Evolutionary conservation across 2,329 filamentous ascomycete genomes (phyloP).

Genomic region (Cyanodermella asteris): DNA sequence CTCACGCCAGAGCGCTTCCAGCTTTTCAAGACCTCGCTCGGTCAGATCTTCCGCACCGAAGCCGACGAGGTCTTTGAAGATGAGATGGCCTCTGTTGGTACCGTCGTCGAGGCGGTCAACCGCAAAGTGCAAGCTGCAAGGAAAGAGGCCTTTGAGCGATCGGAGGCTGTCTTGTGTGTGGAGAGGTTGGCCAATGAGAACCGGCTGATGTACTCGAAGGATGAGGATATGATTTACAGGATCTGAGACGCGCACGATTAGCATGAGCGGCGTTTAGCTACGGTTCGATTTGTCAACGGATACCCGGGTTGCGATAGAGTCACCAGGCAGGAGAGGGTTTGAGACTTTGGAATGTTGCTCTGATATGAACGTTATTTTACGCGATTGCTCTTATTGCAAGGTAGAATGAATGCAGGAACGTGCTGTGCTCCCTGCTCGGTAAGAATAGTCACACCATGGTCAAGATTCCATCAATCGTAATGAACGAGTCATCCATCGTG

Average conservation of each 20-base stretch:
- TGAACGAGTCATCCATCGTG: too few species aligned
- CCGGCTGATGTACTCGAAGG: constrained; percentile 16
- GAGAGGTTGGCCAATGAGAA: constrained; percentile 21
- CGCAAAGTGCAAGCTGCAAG: constrained; percentile 33
- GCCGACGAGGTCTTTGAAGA: constrained; percentile 89
- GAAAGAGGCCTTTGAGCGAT: constrained; percentile 39
- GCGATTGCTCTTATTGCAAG: too few species aligned
- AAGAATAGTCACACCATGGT: too few species aligned
- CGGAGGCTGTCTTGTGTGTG: constrained; percentile 58
- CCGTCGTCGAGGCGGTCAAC: constrained; percentile 63
- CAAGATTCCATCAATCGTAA: too few species aligned
- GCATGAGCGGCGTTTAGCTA: too few species aligned
- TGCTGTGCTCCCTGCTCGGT: too few species aligned
- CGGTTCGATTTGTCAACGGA: too few species aligned
- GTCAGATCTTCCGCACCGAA: constrained; percentile 57
- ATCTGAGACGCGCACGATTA: constrained; percentile 31
- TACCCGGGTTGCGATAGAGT: too few species aligned
- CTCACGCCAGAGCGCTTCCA: constrained; percentile 41
- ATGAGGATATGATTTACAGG: constrained; percentile 46
- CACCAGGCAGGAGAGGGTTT: too few species aligned
- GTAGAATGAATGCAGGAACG: too few species aligned
- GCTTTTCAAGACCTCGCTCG: constrained; percentile 59
- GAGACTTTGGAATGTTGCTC: too few species aligned
- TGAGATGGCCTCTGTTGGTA: constrained; percentile 56
- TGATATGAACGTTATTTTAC: too few species aligned